Percentiles rank a stretch among this genome's conserved stretches.
Conservation (phyloP, 495 filamentous ascomycete species). For the Copromyces sp. region DNA sequence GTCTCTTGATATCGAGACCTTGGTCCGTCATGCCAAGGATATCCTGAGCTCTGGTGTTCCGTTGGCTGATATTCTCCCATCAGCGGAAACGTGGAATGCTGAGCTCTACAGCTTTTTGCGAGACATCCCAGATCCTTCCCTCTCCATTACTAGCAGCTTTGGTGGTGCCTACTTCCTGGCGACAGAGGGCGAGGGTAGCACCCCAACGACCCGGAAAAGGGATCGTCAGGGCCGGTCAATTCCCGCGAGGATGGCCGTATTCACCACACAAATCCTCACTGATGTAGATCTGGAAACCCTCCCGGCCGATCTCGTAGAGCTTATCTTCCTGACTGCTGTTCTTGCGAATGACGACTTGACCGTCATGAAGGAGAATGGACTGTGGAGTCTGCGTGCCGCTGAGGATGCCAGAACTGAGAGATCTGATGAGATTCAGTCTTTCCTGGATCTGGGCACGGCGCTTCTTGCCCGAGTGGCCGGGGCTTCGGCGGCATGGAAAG, state of each 20-base stretch:
- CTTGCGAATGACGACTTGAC: conserved; percentile 37
- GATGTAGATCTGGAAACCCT: conserved; percentile 18
- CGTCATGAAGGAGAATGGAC: conserved; percentile 16
- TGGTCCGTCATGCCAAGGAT: conserved; percentile 32
- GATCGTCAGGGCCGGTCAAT: conserved; percentile 61
- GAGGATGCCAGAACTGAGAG: conserved; percentile 33
- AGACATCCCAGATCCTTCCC: conserved; percentile 45
- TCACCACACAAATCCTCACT: conserved; percentile 46
- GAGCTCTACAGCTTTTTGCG: conserved; percentile 50
- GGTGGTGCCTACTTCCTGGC: conserved; percentile 62
- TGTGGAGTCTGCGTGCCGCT: conserved; percentile 25
- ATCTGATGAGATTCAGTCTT: conserved; percentile 45
- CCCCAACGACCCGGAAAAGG: conserved; percentile 22
- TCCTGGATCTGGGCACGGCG: conserved; percentile 46
- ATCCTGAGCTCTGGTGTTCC: conserved; percentile 12
- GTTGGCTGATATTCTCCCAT: conserved; percentile 33
- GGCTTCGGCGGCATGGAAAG: conserved; percentile 19
- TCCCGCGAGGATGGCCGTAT: conserved; percentile 64
- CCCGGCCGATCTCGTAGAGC: conserved; percentile 30
- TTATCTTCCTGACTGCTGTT: conserved; percentile 29
- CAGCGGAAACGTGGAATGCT: conserved; percentile 29
- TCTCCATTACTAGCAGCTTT: conserved; percentile 63
- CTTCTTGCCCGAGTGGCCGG: conserved; percentile 42
- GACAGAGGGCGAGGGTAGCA: conserved; percentile 18
- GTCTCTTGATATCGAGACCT: conserved; percentile 35